A percentile compares a stretch with the other conserved stretches of the same genome.
These are phyloP conservation scores for Fistulifera pelliculosa DNA, from an alignment of 108 stramenopile species.

Conservation along the genomic window DNA sequence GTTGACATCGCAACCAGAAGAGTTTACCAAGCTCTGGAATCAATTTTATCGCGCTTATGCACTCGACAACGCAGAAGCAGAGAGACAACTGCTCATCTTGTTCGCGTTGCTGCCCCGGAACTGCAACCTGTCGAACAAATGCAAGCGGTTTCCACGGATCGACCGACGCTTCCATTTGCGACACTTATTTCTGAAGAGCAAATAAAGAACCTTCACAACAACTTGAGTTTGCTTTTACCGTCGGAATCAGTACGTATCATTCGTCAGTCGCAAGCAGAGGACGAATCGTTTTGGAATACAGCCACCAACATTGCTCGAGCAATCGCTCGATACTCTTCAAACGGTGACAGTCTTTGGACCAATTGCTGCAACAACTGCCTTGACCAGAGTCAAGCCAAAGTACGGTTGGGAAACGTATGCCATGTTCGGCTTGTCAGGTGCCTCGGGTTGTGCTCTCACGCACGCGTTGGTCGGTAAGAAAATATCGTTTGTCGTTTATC, in stretches of 20 bases:
- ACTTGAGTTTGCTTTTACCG: neutral
- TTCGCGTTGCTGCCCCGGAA: conserved; percentile 59
- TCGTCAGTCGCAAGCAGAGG: conserved; percentile 5
- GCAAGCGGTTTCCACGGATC: neutral
- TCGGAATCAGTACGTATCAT: neutral
- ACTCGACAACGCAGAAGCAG: conserved; percentile 22
- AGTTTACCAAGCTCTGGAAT: neutral
- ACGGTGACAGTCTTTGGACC: conserved; percentile 51
- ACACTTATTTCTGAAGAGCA: neutral
- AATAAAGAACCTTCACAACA: neutral
- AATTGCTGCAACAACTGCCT: conserved; percentile 29
- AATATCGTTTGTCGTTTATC: too few relatives aligned
- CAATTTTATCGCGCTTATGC: conserved; percentile 2
- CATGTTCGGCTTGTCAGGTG: conserved; percentile 78
- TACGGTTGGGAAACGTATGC: conserved; percentile 41
- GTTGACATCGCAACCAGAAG: neutral
- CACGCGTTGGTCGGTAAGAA: conserved; percentile 54
- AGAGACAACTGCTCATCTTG: conserved; percentile 47
- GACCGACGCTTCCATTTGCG: too few relatives aligned
- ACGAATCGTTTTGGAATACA: conserved; percentile 16
- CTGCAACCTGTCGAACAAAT: conserved; percentile 38
- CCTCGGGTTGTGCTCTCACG: conserved; percentile 82
- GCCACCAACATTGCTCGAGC: neutral
- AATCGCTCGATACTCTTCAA: neutral
- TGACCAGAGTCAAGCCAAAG: conserved; percentile 40